These are phyloP conservation scores for Xylaria sp. DNA, from an alignment of 2,329 filamentous ascomycete genomes.

Conservation along the genomic window DNA sequence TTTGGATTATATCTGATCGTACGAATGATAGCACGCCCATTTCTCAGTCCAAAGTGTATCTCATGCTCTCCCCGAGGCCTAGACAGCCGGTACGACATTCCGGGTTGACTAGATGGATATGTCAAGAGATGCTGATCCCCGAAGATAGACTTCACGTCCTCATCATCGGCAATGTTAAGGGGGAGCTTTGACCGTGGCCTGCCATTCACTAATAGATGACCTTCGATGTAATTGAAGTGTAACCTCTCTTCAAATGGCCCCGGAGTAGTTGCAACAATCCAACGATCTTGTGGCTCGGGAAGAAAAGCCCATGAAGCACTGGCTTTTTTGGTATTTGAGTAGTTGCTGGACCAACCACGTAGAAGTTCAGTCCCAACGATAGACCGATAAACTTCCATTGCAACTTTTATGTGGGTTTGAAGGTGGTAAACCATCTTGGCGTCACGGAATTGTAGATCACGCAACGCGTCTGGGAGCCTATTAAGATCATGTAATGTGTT, in stretches of 20 bases:
- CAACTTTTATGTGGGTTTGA: constrained; percentile 47
- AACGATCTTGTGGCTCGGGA: constrained; percentile 38
- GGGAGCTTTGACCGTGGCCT: constrained; percentile 60
- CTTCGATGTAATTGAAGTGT: constrained; percentile 52
- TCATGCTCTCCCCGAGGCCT: constrained; percentile 49
- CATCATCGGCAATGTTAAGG: constrained; percentile 56
- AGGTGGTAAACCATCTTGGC: constrained; percentile 56
- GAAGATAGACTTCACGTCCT: constrained; percentile 60
- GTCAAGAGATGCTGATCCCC: constrained; percentile 54
- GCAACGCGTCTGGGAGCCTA: constrained; percentile 49
- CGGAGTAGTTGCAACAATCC: constrained; percentile 37
- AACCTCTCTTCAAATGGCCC: constrained; percentile 36
- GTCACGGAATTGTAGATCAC: constrained; percentile 58
- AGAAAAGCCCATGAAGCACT: constrained; percentile 50
- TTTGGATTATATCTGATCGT: constrained; percentile 40
- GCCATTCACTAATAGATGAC: constrained; percentile 52
- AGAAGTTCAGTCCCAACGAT: constrained; percentile 49
- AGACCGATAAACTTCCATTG: constrained; percentile 45
- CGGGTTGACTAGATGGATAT: constrained; percentile 61
- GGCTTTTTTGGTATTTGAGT: constrained; percentile 27
- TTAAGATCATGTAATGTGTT: constrained; percentile 53
- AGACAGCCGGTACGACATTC: constrained; percentile 60
- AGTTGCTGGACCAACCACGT: constrained; percentile 53
- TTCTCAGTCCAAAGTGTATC: constrained; percentile 67
- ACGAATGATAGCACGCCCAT: constrained; percentile 56